A percentile compares a stretch with the other conserved stretches of the same genome.
phyloP scores from a whole-genome alignment of 2,329 filamentous ascomycete species.

The Dryadomyces quercivorus region DNA sequence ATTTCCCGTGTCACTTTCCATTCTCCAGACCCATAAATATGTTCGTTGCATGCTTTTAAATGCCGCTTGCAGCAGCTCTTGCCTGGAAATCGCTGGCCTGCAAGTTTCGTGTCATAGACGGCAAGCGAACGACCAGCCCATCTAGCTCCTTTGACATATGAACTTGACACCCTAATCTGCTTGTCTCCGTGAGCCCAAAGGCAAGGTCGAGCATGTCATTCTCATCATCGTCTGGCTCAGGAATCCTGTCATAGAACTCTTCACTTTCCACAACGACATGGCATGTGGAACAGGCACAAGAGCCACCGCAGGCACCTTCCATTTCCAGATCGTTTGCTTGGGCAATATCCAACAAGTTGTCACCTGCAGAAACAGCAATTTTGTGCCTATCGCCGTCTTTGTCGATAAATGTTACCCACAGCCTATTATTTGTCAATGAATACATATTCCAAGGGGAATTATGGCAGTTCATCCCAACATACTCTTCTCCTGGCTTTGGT shows the following conservation, averaged over 20 bases:
- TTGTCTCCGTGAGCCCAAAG: conserved; percentile 80
- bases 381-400: conserved; percentile 70
- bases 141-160: conserved; percentile 84
- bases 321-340: conserved; percentile 93
- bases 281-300: conserved; percentile 86
- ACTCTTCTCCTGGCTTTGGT: conserved; percentile 90
- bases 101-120: conserved; percentile 88
- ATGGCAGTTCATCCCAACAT: conserved; percentile 10
- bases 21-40: background rate
- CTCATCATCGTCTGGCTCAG: conserved; percentile 66
- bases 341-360: conserved; percentile 91
- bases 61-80: conserved; percentile 3
- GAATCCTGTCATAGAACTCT: conserved; percentile 64
- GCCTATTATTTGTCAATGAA: conserved; percentile 32
- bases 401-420: conserved; percentile 85
- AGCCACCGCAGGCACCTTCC: conserved; percentile 95
- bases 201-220: conserved; percentile 88
- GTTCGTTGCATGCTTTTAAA: background rate
- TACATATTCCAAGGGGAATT: background rate
- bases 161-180: conserved; percentile 77
- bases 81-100: conserved; percentile 81
- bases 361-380: conserved; percentile 70
- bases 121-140: conserved; percentile 72
- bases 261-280: conserved; percentile 75
- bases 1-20: background rate